Conservation (phyloP, 805 yeast genomes). For the Cyberlindnera bimundalis region DNA sequence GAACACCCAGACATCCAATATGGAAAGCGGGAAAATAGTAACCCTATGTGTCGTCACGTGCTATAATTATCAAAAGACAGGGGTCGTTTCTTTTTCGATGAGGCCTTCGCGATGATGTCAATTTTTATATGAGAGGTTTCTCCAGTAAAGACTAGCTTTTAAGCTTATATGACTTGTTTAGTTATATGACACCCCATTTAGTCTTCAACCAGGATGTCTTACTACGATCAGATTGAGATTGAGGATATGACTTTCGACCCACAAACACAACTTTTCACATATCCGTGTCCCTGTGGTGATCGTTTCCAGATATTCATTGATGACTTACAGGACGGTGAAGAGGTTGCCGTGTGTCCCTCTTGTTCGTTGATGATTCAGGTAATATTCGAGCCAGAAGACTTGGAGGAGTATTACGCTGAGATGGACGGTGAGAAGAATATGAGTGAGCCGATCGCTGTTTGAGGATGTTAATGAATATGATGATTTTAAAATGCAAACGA, state of each 20-base stretch:
- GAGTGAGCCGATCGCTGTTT: slow-evolving; percentile 23
- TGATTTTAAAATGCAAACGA: background rate
- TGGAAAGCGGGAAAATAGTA: background rate
- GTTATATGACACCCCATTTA: too few relatives aligned
- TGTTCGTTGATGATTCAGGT: slow-evolving; percentile 93
- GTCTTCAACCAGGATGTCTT: slow-evolving; percentile 27
- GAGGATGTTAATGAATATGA: background rate
- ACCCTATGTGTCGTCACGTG: too few relatives aligned
- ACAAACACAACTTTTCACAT: slow-evolving; percentile 74
- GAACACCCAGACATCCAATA: slow-evolving; percentile 7
- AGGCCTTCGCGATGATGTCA: background rate
- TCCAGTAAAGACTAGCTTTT: too few relatives aligned
- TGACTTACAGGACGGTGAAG: slow-evolving; percentile 87
- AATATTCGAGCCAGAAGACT: slow-evolving; percentile 66
- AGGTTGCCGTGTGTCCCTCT: slow-evolving; percentile 94
- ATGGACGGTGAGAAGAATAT: slow-evolving; percentile 24
- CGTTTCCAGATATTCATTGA: slow-evolving; percentile 80
- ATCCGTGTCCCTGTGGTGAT: slow-evolving; percentile 99
- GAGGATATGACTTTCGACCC: slow-evolving; percentile 95
- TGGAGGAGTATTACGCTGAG: slow-evolving; percentile 40
- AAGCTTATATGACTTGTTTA: too few relatives aligned
- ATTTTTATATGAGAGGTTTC: slow-evolving; percentile 1
- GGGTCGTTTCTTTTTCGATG: background rate
- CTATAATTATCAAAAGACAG: too few relatives aligned
- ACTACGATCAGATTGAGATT: slow-evolving; percentile 93